These are phyloP conservation scores for Tuber indicum DNA, from an alignment of 495 filamentous ascomycete genomes.

Conservation along the genomic window DNA sequence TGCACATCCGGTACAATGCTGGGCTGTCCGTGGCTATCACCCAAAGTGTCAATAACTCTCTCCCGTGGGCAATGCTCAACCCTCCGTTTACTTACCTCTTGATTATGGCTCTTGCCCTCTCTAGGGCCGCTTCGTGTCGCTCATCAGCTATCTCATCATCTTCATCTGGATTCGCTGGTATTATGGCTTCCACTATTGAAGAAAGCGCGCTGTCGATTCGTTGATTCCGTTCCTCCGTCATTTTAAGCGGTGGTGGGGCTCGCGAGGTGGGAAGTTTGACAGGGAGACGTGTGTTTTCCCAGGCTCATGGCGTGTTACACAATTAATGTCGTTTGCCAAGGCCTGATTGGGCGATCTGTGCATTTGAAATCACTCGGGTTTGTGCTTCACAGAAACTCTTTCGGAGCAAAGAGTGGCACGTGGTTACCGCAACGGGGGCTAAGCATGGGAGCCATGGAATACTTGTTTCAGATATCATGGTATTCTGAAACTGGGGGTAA, in stretches of 20 bases:
- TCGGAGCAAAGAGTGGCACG: not conserved
- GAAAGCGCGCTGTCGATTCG: conserved; percentile 52
- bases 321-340: not conserved
- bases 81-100: conserved; percentile 45
- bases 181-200: conserved; percentile 52
- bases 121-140: conserved; percentile 50
- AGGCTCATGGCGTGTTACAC: not conserved
- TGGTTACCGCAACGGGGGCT: not conserved
- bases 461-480: not conserved
- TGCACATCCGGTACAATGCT: conserved; percentile 60
- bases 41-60: conserved; percentile 13
- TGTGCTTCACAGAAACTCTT: not conserved
- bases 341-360: not conserved
- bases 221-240: conserved; percentile 42
- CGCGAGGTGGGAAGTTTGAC: conserved; percentile 16
- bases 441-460: not conserved
- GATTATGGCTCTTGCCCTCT: conserved; percentile 49
- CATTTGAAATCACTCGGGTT: not conserved
- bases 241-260: conserved; percentile 17
- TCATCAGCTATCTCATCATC: conserved; percentile 50
- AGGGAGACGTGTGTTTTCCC: conserved; percentile 15
- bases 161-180: conserved; percentile 49
- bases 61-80: not conserved
- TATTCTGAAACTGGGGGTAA: not conserved
- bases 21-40: conserved; percentile 35